Evolutionary conservation across 306 rosid genomes (phyloP).

Genomic region (Vigna angularis): DNA sequence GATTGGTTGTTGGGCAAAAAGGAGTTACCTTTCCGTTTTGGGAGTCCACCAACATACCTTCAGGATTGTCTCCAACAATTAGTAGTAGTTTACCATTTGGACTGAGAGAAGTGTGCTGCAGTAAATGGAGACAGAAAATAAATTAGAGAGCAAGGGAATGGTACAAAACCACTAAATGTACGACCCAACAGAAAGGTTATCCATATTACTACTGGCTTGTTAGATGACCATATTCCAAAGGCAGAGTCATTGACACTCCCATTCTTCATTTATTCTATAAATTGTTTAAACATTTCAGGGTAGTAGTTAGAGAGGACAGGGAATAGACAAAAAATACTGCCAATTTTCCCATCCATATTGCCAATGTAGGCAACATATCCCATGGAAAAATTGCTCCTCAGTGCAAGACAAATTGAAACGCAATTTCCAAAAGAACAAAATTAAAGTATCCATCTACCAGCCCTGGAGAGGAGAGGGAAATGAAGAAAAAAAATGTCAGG

Average conservation of each 20-base stretch:
- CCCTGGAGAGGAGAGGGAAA: background rate
- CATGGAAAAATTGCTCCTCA: slow-evolving; percentile 7
- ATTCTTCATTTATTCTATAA: background rate
- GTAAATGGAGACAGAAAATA: slow-evolving; percentile 1
- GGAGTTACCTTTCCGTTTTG: slow-evolving; percentile 79
- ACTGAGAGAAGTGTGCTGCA: slow-evolving; percentile 81
- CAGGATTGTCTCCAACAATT: slow-evolving; percentile 83
- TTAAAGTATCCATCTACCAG: slow-evolving; percentile 22
- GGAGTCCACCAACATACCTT: slow-evolving; percentile 76
- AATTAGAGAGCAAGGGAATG: slow-evolving; percentile 24
- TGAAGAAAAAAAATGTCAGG: background rate
- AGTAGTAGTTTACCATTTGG: slow-evolving; percentile 72
- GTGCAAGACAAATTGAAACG: background rate
- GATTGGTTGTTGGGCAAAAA: slow-evolving; percentile 19
- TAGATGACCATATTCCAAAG: slow-evolving; percentile 4
- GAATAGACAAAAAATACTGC: slow-evolving; percentile 8
- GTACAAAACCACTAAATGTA: background rate
- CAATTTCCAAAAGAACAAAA: slow-evolving; percentile 14
- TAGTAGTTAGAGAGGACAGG: slow-evolving; percentile 5
- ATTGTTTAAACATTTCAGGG: background rate
- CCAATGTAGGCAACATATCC: slow-evolving; percentile 15
- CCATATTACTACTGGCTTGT: slow-evolving; percentile 9
- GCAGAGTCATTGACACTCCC: background rate
- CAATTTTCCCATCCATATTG: slow-evolving; percentile 14
- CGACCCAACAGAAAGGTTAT: slow-evolving; percentile 21